Conservation (phyloP, 73 alveolate genomes). For the Tetrahymena thermophila region DNA sequence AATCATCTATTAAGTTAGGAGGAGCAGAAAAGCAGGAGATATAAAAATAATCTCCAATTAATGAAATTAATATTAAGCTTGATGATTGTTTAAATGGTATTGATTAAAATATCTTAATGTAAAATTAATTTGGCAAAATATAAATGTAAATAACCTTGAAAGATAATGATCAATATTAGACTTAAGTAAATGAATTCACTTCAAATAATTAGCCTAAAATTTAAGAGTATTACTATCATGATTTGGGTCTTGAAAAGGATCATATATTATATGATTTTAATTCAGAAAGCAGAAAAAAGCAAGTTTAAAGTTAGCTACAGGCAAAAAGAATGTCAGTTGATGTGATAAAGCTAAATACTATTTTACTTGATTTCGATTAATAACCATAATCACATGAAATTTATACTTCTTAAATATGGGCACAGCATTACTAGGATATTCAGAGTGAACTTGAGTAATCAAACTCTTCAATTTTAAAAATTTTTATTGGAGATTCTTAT, state of each 20-base stretch:
- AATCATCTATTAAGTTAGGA: not conserved
- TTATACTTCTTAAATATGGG: not conserved
- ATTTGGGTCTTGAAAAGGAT: not conserved
- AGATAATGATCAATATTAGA: not conserved
- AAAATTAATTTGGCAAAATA: not conserved
- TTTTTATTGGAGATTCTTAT: not conserved
- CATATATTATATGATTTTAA: not conserved
- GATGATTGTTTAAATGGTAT: not conserved
- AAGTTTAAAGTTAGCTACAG: not conserved
- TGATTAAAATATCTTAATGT: not conserved
- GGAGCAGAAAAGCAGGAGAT: not conserved
- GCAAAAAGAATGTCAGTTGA: not conserved
- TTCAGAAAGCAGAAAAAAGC: not conserved
- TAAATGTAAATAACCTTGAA: not conserved
- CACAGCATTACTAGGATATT: not conserved
- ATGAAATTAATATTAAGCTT: not conserved
- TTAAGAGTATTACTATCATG: not conserved
- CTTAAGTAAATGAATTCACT: not conserved
- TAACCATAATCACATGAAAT: not conserved
- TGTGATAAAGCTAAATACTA: not conserved
- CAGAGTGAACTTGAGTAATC: not conserved
- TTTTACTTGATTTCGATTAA: not conserved
- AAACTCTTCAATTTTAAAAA: not conserved
- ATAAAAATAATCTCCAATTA: not conserved
- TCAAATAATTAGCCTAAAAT: not conserved